Evolutionary conservation across 83 land plant species (phyloP), one percentile per base, ranked within the genome.

Genomic region (Picea abies): DNA sequence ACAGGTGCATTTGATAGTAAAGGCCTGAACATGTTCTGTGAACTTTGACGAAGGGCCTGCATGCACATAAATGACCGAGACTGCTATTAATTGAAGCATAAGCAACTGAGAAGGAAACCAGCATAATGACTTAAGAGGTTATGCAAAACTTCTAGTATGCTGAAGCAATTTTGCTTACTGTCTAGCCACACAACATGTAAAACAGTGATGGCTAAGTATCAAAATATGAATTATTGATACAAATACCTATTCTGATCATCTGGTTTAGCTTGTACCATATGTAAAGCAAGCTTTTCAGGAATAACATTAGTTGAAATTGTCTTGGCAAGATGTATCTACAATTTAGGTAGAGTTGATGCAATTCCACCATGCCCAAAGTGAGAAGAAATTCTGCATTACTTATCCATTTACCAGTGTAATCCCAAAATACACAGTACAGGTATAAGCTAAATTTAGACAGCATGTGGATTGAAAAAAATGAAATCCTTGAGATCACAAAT

Each of bases 1-100:
- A 80, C 56, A 15, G 67, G 82, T 39, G 47, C 52, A 63, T 80
- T 20, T 60, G 82, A 39, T 66, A 80, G 26, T 41, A 80, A 15
- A 66, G 75, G 73, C 71, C 75, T 63, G 32, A 80, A 80, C 71
- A 63, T 47, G 37, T 71, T 44, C 37, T 61, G 52, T 10, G 69
- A 47, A n/a, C 19, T 75, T 15, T 44, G 78, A 11, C 17, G 25
- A 75, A 47, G 32, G 14, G n/a, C 47, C 76, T 72, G 76, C 76
- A 15, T 17, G 23, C 16, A 71, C n/a, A 39, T 39, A 49, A 47
- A 47, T 44, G 23, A 44, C 23, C 60, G 32, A 68, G 72, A 47
- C 23, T 17, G 8, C 14, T 1, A n/a, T 47, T 75, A 7, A n/a
- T 75, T 39, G 49, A 75, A 75, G 29, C 16, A 75, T 44, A 75